A percentile compares a stretch with the other conserved stretches of the same genome.
Evolutionary conservation across 2,329 filamentous ascomycete species (phyloP).

Genomic region (Cytospora piceicola): DNA sequence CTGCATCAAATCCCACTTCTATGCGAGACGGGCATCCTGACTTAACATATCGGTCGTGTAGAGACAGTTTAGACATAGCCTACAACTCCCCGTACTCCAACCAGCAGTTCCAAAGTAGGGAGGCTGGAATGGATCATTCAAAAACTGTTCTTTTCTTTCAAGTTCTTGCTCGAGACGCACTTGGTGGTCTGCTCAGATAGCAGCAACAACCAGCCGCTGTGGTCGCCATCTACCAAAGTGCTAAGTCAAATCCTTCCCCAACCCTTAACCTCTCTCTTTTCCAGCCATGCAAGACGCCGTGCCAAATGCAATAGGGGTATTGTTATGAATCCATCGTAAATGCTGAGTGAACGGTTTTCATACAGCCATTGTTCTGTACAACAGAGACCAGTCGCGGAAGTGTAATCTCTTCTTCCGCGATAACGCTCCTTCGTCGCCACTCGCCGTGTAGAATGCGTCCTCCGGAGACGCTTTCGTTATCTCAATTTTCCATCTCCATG

Average conservation of each 20-base stretch:
- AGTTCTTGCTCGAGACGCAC: slow-evolving; percentile 11
- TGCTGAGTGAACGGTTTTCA: slow-evolving; percentile 5
- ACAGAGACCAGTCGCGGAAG: not conserved
- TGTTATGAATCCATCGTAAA: slow-evolving; percentile 11
- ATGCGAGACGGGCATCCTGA: not conserved
- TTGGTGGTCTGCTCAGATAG: not conserved
- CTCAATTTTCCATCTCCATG: not conserved
- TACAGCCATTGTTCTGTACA: slow-evolving; percentile 10
- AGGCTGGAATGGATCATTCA: not conserved
- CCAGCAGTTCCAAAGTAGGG: not conserved
- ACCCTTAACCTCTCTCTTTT: not conserved
- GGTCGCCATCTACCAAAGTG: slow-evolving; percentile 1
- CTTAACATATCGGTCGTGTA: not conserved
- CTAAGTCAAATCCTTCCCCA: not conserved
- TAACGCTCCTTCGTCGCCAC: not conserved
- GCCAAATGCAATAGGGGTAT: slow-evolving; percentile 28
- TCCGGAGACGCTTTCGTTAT: not conserved
- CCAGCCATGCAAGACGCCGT: slow-evolving; percentile 25
- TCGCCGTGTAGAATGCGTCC: not conserved
- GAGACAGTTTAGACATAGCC: not conserved
- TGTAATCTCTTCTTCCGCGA: not conserved
- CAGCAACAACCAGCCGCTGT: not conserved
- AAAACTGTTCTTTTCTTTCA: slow-evolving; percentile 2
- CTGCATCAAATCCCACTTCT: no score
- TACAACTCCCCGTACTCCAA: not conserved